Percentiles rank a stretch among this genome's conserved stretches.
phyloP scores from a whole-genome alignment of 2,329 filamentous ascomycete genomes.

The Aureobasidium melanogenum region DNA sequence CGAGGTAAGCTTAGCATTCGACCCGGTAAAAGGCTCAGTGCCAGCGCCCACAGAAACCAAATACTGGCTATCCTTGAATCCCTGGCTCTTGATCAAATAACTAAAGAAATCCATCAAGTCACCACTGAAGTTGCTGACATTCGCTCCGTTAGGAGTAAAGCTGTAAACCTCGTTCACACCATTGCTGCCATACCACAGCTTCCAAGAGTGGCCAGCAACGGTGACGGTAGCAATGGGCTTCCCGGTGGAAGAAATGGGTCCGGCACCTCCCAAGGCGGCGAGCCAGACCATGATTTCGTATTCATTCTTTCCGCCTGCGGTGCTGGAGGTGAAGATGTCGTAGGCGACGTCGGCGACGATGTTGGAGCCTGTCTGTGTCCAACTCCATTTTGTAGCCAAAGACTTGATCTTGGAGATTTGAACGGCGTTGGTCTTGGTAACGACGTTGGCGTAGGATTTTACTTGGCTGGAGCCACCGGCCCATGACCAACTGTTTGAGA shows the following conservation, averaged over 20 bases:
- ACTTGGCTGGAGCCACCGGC: conserved; percentile 25
- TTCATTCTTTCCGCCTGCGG: conserved; percentile 37
- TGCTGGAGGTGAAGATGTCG: conserved; percentile 50
- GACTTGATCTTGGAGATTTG: conserved; percentile 30
- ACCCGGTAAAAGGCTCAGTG: conserved; percentile 49
- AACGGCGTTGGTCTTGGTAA: conserved; percentile 20
- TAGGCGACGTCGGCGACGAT: conserved; percentile 53
- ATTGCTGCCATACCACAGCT: conserved; percentile 54
- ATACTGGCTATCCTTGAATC: conserved; percentile 42
- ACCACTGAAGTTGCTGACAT: conserved; percentile 44
- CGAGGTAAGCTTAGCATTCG: conserved; percentile 35
- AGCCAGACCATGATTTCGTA: conserved; percentile 63
- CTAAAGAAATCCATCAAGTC: conserved; percentile 50
- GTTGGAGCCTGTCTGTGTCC: conserved; percentile 40
- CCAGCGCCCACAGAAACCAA: conserved; percentile 46
- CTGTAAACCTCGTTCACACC: conserved; percentile 52
- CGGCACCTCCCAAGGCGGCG: conserved; percentile 47
- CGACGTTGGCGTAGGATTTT: conserved; percentile 37
- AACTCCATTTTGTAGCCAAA: conserved; percentile 38
- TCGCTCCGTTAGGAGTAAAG: conserved; percentile 43
- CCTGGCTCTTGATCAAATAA: conserved; percentile 45
- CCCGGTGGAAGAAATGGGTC: conserved; percentile 51
- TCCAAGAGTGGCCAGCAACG: conserved; percentile 47
- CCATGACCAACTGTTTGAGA: conserved; percentile 17
- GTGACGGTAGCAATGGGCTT: conserved; percentile 43